phyloP scores from a whole-genome alignment of 2,329 filamentous ascomycete genomes.

The Aspergillus unguis region DNA sequence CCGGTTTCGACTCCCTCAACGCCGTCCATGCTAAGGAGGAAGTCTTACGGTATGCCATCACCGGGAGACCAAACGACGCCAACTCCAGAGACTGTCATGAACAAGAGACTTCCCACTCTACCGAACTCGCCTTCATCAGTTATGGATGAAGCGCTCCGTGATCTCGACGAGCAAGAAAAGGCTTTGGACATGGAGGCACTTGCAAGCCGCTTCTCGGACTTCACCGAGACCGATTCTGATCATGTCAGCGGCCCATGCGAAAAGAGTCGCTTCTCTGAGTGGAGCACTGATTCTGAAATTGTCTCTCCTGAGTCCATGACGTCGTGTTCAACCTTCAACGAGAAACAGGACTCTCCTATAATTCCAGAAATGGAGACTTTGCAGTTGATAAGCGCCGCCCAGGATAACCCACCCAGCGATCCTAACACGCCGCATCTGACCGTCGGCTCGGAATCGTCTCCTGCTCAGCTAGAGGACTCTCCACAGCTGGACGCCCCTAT shows the following conservation, averaged over 20 bases:
- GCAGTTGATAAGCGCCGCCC: constrained; percentile 23
- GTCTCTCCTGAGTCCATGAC: constrained; percentile 36
- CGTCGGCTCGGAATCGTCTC: constrained; percentile 28
- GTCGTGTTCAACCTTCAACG: constrained; percentile 34
- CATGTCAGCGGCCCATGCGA: constrained; percentile 28
- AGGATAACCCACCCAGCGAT: constrained; percentile 26
- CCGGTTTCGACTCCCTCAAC: constrained; percentile 20
- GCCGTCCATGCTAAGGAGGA: constrained; percentile 22
- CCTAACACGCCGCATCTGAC: constrained; percentile 39
- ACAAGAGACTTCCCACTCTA: constrained; percentile 45
- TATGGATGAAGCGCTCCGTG: constrained; percentile 39
- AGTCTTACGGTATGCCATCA: constrained; percentile 10
- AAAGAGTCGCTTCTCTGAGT: constrained; percentile 41
- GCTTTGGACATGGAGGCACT: constrained; percentile 32
- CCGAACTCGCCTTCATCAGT: constrained; percentile 48
- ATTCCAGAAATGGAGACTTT: constrained; percentile 19
- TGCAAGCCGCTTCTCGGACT: constrained; percentile 44
- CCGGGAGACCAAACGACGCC: constrained; percentile 24
- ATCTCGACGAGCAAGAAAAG: constrained; percentile 32
- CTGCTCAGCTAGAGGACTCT: constrained; percentile 27
- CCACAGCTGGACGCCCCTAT: constrained; percentile 23
- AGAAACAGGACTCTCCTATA: constrained; percentile 22
- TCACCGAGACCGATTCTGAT: constrained; percentile 34
- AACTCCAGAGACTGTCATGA: constrained; percentile 26
- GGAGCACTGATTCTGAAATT: constrained; percentile 38